These are phyloP conservation scores for Priceomyces carsonii DNA, from an alignment of 805 yeast species.

Conservation along the genomic window DNA sequence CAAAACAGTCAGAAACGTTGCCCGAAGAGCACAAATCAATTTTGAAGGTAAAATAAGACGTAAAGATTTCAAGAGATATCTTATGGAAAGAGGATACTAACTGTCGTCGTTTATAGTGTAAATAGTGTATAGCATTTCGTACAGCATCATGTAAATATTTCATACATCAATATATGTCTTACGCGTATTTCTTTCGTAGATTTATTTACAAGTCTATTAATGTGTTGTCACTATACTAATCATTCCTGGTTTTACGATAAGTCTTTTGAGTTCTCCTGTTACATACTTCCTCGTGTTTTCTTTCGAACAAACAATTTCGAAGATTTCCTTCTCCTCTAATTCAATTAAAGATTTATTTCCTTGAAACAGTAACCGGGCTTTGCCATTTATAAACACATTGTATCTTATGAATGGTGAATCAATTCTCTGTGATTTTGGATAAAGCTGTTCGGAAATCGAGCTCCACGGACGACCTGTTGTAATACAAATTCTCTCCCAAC, in stretches of 20 bases:
- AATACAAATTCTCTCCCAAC: slow-evolving; percentile 55
- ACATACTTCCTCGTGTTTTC: slow-evolving; percentile 46
- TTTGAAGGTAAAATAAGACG: slow-evolving; percentile 40
- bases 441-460: slow-evolving; percentile 57
- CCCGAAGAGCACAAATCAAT: slow-evolving; percentile 34
- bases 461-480: slow-evolving; percentile 31
- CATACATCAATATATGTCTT: background rate
- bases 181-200: slow-evolving; percentile 6
- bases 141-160: slow-evolving; percentile 5
- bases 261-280: slow-evolving; percentile 42
- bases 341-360: slow-evolving; percentile 36
- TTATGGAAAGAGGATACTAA: slow-evolving; percentile 33
- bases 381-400: slow-evolving; percentile 75
- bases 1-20: slow-evolving; percentile 33
- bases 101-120: slow-evolving; percentile 6
- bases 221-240: slow-evolving; percentile 42
- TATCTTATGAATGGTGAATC: slow-evolving; percentile 43
- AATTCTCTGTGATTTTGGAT: slow-evolving; percentile 59
- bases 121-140: slow-evolving; percentile 12
- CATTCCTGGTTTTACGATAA: slow-evolving; percentile 54
- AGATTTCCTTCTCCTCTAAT: slow-evolving; percentile 32
- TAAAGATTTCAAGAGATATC: slow-evolving; percentile 33
- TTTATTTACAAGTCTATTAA: slow-evolving; percentile 11
- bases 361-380: slow-evolving; percentile 50
- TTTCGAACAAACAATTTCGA: slow-evolving; percentile 32